Conservation (phyloP, 345 rosid species). For the Schrenkiella parvula region DNA sequence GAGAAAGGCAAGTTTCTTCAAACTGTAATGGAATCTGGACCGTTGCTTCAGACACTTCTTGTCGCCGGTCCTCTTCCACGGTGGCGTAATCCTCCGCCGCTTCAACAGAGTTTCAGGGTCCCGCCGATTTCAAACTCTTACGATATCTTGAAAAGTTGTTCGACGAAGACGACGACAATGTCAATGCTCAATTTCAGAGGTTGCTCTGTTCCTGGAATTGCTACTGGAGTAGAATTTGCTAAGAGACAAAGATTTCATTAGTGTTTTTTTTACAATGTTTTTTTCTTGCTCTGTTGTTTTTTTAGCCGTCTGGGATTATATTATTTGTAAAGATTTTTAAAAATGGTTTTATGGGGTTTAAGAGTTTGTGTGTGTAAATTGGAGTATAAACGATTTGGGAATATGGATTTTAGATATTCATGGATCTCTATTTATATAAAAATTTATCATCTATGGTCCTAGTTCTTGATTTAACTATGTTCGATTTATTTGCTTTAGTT, state of each 20-base stretch:
- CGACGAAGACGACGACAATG: slow-evolving; percentile 21
- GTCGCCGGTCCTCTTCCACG: slow-evolving; percentile 90
- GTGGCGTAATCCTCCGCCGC: slow-evolving; percentile 96
- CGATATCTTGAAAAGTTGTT: slow-evolving; percentile 22
- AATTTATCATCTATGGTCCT: neutral
- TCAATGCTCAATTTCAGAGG: slow-evolving; percentile 42
- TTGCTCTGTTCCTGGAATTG: slow-evolving; percentile 37
- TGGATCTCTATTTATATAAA: neutral
- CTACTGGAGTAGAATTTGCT: slow-evolving; percentile 35
- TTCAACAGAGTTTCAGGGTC: slow-evolving; percentile 48
- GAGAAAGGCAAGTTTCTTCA: slow-evolving; percentile 68
- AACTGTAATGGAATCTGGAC: slow-evolving; percentile 68
- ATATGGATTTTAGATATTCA: neutral
- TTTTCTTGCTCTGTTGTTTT: neutral
- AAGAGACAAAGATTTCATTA: slow-evolving; percentile 67
- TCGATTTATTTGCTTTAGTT: neutral
- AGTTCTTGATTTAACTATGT: neutral
- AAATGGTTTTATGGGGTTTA: neutral
- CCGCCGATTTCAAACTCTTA: slow-evolving; percentile 50
- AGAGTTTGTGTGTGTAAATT: slow-evolving; percentile 18
- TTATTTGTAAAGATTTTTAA: slow-evolving; percentile 19
- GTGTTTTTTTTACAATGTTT: slow-evolving; percentile 17
- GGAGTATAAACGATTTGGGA: slow-evolving; percentile 9
- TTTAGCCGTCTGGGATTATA: slow-evolving; percentile 6
- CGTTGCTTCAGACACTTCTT: slow-evolving; percentile 70